A percentile compares a stretch with the other conserved stretches of the same genome.
Evolutionary conservation across 352 stramenopile genomes (phyloP).

Genomic region (Phytopythium cucurbitacearum): DNA sequence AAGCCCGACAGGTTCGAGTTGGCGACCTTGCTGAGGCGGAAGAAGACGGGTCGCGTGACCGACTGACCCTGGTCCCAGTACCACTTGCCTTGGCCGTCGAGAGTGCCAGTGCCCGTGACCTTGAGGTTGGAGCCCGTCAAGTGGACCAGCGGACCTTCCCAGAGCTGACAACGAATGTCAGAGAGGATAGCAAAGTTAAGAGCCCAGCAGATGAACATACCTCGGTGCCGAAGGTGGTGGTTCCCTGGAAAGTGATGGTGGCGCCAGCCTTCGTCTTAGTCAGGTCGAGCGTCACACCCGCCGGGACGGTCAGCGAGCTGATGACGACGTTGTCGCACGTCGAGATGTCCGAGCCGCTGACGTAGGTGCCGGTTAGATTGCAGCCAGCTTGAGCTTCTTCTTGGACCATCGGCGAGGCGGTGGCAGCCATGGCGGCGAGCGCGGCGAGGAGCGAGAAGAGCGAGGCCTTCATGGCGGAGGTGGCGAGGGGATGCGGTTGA

Average conservation of each 20-base stretch:
- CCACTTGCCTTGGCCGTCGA: constrained; percentile 17
- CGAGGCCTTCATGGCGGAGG: constrained; percentile 15
- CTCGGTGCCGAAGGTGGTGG: constrained; percentile 27
- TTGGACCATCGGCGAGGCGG: constrained; percentile 15
- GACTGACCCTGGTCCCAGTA: constrained; percentile 21
- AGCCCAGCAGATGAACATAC: background rate
- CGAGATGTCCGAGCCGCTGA: constrained; percentile 14
- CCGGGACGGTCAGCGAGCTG: constrained; percentile 22
- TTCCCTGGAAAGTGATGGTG: constrained; percentile 32
- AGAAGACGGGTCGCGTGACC: constrained; percentile 23
- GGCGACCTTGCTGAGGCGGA: constrained; percentile 13
- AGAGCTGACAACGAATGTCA: constrained; percentile 4
- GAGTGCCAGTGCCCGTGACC: constrained; percentile 16
- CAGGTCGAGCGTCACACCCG: constrained; percentile 29
- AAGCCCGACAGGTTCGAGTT: constrained; percentile 29
- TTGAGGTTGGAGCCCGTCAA: constrained; percentile 16
- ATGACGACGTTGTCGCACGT: constrained; percentile 29
- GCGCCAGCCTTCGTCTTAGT: constrained; percentile 19
- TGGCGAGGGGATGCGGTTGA: constrained; percentile 5
- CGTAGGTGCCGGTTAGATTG: constrained; percentile 28
- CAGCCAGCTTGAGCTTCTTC: constrained; percentile 13
- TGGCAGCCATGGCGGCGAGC: constrained; percentile 4
- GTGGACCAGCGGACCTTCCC: constrained; percentile 29
- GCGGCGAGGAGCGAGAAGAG: constrained; percentile 5
- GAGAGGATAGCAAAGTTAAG: too few relatives aligned